These are phyloP conservation scores for Akanthomyces dipterigenus DNA, from an alignment of 2,329 filamentous ascomycete genomes.

Conservation along the genomic window DNA sequence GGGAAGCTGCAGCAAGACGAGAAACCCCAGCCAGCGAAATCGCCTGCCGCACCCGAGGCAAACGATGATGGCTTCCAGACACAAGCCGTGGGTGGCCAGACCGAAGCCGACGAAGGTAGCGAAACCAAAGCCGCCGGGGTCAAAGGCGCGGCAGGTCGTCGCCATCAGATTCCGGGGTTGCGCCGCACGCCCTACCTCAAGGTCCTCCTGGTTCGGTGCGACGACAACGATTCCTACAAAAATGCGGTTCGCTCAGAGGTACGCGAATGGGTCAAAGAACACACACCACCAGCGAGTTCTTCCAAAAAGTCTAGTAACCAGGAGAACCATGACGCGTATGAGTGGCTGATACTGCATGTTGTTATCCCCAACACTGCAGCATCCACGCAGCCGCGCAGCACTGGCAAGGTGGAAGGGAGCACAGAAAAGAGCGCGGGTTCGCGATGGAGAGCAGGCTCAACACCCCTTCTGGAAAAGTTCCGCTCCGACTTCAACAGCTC, in stretches of 20 bases:
- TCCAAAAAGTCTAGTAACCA: constrained; percentile 56
- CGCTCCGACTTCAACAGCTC: constrained; percentile 80
- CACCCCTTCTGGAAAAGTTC: constrained; percentile 82
- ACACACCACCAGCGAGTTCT: constrained; percentile 54
- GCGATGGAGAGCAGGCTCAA: constrained; percentile 72
- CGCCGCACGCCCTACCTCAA: constrained; percentile 92
- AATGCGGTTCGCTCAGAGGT: constrained; percentile 67
- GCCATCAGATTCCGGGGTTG: constrained; percentile 92
- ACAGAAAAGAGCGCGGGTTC: constrained; percentile 63
- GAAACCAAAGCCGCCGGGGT: constrained; percentile 29
- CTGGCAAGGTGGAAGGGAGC: constrained; percentile 45
- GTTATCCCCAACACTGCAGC: constrained; percentile 80
- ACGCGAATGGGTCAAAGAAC: constrained; percentile 82
- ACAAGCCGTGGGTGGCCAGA: constrained; percentile 41
- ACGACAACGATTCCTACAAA: constrained; percentile 95
- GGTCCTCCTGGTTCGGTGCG: constrained; percentile 80
- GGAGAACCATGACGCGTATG: constrained; percentile 93
- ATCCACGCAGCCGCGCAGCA: constrained; percentile 66
- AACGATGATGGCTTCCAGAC: constrained; percentile 56
- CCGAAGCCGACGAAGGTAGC: constrained; percentile 31
- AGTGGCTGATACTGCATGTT: constrained; percentile 92
- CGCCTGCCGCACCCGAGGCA: constrained; percentile 27
- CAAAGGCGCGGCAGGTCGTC: constrained; percentile 40
- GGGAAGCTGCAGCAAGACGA: constrained; percentile 35
- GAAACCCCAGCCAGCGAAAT: constrained; percentile 24